phyloP scores from a whole-genome alignment of 345 rosid species.

The Toxicodendron radicans region DNA sequence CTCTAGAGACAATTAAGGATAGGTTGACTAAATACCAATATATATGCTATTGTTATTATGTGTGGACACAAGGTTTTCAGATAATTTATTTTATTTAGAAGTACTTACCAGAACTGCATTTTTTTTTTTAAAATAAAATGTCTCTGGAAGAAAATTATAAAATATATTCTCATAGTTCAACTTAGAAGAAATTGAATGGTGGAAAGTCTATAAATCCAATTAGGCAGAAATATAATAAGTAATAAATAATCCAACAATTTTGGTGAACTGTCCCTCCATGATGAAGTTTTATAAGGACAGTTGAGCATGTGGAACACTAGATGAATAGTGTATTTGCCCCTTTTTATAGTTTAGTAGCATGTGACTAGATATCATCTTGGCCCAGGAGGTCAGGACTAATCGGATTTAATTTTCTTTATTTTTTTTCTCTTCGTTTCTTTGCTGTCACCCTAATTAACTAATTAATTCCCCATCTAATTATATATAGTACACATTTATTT shows the following conservation, averaged over 20 bases:
- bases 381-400: constrained; percentile 14
- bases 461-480: background rate
- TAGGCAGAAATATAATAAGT: background rate
- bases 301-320: constrained; percentile 21
- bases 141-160: background rate
- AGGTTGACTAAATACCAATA: background rate
- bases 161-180: background rate
- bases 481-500: background rate
- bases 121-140: background rate
- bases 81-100: constrained; percentile 9
- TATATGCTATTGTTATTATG: background rate
- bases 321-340: constrained; percentile 5
- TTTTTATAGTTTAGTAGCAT: constrained; percentile 4
- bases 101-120: background rate
- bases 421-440: constrained; percentile 14
- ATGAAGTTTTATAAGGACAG: constrained; percentile 16
- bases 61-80: background rate
- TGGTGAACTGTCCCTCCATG: constrained; percentile 12
- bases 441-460: background rate
- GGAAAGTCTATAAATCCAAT: too few species aligned
- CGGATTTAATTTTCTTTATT: constrained; percentile 14
- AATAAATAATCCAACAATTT: constrained; percentile 1
- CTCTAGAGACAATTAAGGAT: background rate
- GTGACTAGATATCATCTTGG: constrained; percentile 8
- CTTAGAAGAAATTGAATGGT: constrained; percentile 8